Evolutionary conservation across 2,329 filamentous ascomycete genomes (phyloP), one percentile per base, ranked within the genome.

Genomic region (Colletotrichum noveboracense): DNA sequence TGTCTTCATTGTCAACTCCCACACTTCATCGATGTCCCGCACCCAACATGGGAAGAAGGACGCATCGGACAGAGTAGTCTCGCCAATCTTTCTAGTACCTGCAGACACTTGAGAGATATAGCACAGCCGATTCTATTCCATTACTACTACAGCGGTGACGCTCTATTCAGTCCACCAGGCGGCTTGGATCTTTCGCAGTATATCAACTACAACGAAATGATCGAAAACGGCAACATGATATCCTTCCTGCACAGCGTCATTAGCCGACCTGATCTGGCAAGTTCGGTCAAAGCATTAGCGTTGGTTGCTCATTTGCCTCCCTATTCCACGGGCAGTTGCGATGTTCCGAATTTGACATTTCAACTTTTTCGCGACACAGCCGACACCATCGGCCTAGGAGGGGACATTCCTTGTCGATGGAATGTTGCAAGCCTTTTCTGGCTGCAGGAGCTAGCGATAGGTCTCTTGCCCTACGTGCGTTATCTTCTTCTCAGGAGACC

Each of bases 141-240:
- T 21, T 52, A 52, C 43, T 52, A 52, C 43, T 13, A 52, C 43
- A 52, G 43, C n/a, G 43, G 43, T n/a, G n/a, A 52, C 43, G n/a
- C n/a, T 12, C 43, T 52, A 2, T 1, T 7, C 6, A 52, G n/a
- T 5, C 4, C n/a, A 6, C n/a, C 18, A n/a, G 38, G 18, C 38
- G 18, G n/a, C n/a, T 52, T 21, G n/a, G 10, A 52, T 52, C 18
- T 6, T n/a, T 48, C 3, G 5, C 5, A 1, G 38, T n/a, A 12
- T 48, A 18, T 18, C 36, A 18, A 38, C 16, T n/a, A n/a, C 18
- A 48, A 3, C 38, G 9, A 4, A 38, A 38, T 38, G 7, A n/a
- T 48, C 18, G 38, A 48, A 48, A 48, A 48, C 38, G 18, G 38
- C 10, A 52, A 7, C 7, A 52, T 52, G 43, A 21, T 52, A 13